Evolutionary conservation across 306 rosid genomes (phyloP).

Genomic region (Potentilla sterilis): DNA sequence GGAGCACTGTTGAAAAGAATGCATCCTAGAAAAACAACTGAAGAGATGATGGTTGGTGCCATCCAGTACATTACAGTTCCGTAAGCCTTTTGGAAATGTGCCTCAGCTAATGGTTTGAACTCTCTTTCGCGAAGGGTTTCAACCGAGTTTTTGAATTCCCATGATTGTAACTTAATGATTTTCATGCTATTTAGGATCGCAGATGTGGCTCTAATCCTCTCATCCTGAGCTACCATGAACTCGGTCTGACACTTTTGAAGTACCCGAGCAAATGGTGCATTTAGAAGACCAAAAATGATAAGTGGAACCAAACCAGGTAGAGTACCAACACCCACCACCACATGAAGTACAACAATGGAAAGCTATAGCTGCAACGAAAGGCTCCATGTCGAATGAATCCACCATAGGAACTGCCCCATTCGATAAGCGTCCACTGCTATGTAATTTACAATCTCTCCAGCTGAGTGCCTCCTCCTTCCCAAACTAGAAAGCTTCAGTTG

Average conservation of each 20-base stretch:
- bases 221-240: conserved; percentile 70
- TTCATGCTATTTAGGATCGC: conserved; percentile 78
- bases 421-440: conserved; percentile 76
- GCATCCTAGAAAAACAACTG: conserved; percentile 57
- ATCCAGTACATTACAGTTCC: conserved; percentile 57
- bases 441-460: conserved; percentile 75
- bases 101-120: conserved; percentile 56
- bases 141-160: conserved; percentile 63
- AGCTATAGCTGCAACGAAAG: conserved; percentile 40
- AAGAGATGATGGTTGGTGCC: conserved; percentile 63
- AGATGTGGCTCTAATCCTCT: conserved; percentile 67
- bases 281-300: conserved; percentile 50
- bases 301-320: conserved; percentile 62
- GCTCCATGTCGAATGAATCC: conserved; percentile 66
- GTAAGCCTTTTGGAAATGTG: conserved; percentile 39
- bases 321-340: conserved; percentile 67
- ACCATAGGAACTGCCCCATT: conserved; percentile 83
- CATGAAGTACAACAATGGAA: conserved; percentile 42
- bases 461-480: conserved; percentile 55
- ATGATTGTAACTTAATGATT: conserved; percentile 71
- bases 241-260: conserved; percentile 53
- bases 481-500: conserved; percentile 66
- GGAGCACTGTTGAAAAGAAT: conserved; percentile 48
- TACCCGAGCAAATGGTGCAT: conserved; percentile 55
- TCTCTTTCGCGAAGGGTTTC: conserved; percentile 51